These are phyloP conservation scores for Kappamyces sp. DNA, from an alignment of 192 early-diverging fungal species.

Conservation along the genomic window DNA sequence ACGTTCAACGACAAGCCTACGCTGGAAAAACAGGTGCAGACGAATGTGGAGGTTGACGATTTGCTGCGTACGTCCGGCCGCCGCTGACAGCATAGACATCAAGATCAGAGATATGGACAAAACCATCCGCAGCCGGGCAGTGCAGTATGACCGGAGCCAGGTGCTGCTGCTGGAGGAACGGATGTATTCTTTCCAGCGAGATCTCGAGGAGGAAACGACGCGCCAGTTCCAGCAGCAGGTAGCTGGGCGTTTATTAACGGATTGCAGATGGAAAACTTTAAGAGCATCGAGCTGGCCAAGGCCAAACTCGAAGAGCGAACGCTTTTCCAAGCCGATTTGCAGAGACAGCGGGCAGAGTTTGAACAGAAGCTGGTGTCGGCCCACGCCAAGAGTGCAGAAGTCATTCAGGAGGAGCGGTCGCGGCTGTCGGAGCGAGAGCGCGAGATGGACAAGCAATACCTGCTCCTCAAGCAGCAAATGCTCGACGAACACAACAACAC, in stretches of 20 bases:
- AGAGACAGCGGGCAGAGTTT: constrained; percentile 14
- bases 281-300: constrained; percentile 38
- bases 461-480: constrained; percentile 32
- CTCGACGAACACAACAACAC: constrained; percentile 30
- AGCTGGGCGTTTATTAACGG: background rate
- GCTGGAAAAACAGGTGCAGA: constrained; percentile 34
- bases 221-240: constrained; percentile 32
- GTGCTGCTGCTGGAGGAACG: constrained; percentile 29
- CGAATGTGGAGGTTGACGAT: constrained; percentile 35
- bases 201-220: constrained; percentile 25
- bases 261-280: constrained; percentile 29
- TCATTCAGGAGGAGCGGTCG: constrained; percentile 19
- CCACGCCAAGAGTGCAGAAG: constrained; percentile 9
- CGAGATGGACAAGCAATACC: constrained; percentile 34
- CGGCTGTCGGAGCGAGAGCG: constrained; percentile 31
- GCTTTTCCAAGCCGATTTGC: constrained; percentile 24
- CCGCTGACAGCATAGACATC: constrained; percentile 11
- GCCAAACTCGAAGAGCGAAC: constrained; percentile 41
- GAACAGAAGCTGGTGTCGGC: constrained; percentile 25
- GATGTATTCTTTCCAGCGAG: constrained; percentile 34
- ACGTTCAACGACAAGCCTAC: constrained; percentile 23
- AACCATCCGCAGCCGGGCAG: background rate
- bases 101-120: constrained; percentile 14
- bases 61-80: constrained; percentile 22
- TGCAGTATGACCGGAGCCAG: background rate